phyloP scores from a whole-genome alignment of 2,329 filamentous ascomycete genomes.

The Apiospora marii region DNA sequence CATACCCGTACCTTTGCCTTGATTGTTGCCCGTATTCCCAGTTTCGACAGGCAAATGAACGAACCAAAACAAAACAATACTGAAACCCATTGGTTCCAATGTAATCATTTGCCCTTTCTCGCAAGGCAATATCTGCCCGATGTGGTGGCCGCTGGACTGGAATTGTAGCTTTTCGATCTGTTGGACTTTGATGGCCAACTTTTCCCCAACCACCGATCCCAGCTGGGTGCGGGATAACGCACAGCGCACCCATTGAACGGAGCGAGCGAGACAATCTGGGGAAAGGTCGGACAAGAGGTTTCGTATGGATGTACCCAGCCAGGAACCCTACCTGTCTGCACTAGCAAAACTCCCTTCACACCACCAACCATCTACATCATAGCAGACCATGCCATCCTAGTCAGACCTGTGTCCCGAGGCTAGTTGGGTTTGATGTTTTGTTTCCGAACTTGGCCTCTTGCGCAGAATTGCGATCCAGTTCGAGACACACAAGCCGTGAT shows the following conservation, averaged over 20 bases:
- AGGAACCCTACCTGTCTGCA: not conserved
- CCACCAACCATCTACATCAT: not conserved
- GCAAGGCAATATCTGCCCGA: too few species aligned
- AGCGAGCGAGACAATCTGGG: conserved; percentile 22
- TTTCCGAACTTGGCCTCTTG: not conserved
- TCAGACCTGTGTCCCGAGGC: conserved; percentile 5
- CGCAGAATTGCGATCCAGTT: not conserved
- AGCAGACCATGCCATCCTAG: not conserved
- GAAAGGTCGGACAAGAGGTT: conserved; percentile 14
- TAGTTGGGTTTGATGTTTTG: conserved; percentile 13
- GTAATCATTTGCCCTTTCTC: too few species aligned
- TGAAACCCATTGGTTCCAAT: too few species aligned
- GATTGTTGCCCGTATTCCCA: too few species aligned
- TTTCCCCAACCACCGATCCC: not conserved
- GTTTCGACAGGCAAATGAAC: too few species aligned
- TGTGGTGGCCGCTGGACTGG: too few species aligned
- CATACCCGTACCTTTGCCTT: not conserved
- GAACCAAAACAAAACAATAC: too few species aligned
- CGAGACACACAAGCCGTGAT: not conserved
- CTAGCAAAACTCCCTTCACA: not conserved
- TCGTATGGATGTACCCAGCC: not conserved
- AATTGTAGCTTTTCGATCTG: too few species aligned
- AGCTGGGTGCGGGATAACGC: conserved; percentile 15
- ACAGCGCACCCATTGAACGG: conserved; percentile 14
- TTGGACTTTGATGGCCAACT: not conserved